Conservation (phyloP, 306 rosid species). For the apple (Malus domestica) region ASM211411v1 NC_041790.1:632001-632500, state of each 20-base stretch:
- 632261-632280: not conserved
- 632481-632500: too few species aligned
- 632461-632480: too few species aligned
- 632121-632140: not conserved
- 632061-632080: constrained; percentile 20
- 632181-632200: not conserved
- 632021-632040: constrained; percentile 70
- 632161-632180: not conserved
- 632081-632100: constrained; percentile 22
- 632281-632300: not conserved
- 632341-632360: not conserved
- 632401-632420: too few species aligned
- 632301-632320: not conserved
- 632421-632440: too few species aligned
- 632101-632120: constrained; percentile 30
- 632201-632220: not conserved
- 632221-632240: not conserved
- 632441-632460: too few species aligned
- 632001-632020: constrained; percentile 75
- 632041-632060: constrained; percentile 46
- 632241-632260: not conserved
- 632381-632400: not conserved
- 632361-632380: not conserved
- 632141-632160: not conserved
- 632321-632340: not conserved